phyloP scores from a whole-genome alignment of 163 green algal genomes.

The Prototheca stagnorum region DNA sequence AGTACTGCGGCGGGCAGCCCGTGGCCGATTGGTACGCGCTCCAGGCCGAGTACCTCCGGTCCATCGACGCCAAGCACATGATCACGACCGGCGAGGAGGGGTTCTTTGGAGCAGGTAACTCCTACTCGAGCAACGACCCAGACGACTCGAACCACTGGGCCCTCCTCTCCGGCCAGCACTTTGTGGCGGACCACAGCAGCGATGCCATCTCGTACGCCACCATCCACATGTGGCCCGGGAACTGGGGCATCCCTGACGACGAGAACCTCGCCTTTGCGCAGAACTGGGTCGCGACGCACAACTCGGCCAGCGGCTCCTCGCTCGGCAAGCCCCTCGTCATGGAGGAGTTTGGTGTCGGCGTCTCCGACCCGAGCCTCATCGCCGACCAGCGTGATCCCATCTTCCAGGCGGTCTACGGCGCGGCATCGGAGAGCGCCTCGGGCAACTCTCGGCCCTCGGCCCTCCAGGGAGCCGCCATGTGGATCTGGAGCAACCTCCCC shows the following conservation, averaged over 20 bases:
- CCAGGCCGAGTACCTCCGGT: conserved; percentile 9
- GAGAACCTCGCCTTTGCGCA: conserved; percentile 4
- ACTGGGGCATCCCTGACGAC: not conserved
- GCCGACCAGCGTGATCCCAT: conserved; percentile 1
- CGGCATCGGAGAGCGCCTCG: conserved; percentile 1
- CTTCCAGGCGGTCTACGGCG: conserved; percentile 2
- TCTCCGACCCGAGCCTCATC: not conserved
- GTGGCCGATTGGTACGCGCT: conserved; percentile 9
- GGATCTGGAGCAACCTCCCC: not conserved
- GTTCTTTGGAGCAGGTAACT: conserved; percentile 7
- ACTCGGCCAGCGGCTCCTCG: not conserved
- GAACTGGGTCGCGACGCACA: conserved; percentile 10
- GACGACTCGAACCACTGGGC: conserved; percentile 10
- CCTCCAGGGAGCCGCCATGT: conserved; percentile 11
- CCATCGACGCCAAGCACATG: conserved; percentile 14
- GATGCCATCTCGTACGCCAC: conserved; percentile 11
- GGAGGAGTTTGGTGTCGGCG: conserved; percentile 15
- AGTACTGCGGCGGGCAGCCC: conserved; percentile 10
- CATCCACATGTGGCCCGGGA: conserved; percentile 19
- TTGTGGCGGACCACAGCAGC: conserved; percentile 10
- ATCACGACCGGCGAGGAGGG: conserved; percentile 5
- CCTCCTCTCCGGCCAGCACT: conserved; percentile 14
- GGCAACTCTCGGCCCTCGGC: too few species aligned
- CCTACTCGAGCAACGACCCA: not conserved
- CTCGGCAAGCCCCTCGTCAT: conserved; percentile 9